phyloP scores from a whole-genome alignment of 495 filamentous ascomycete genomes.

The Trichoderma erinaceum region DNA sequence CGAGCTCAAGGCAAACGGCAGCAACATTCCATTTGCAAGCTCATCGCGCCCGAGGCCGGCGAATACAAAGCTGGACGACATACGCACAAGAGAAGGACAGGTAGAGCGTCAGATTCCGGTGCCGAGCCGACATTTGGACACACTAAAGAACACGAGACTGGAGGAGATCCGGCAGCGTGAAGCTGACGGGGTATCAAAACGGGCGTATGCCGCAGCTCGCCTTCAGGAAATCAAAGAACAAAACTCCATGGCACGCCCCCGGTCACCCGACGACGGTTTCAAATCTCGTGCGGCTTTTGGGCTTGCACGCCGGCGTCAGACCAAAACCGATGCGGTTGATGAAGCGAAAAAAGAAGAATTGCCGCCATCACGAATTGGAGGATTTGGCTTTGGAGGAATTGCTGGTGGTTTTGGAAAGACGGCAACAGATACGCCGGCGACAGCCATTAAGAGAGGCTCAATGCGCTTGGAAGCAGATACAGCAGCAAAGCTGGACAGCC shows the following conservation, averaged over 20 bases:
- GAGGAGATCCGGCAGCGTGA: conserved; percentile 55
- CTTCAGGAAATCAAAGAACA: conserved; percentile 53
- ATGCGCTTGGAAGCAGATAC: conserved; percentile 16
- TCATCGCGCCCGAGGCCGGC: neutral
- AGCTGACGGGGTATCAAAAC: conserved; percentile 51
- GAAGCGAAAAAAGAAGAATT: conserved; percentile 28
- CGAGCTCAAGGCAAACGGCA: conserved; percentile 28
- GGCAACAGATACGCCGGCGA: conserved; percentile 45
- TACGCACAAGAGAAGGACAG: conserved; percentile 47
- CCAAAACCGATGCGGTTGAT: conserved; percentile 18
- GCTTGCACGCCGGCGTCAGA: conserved; percentile 7
- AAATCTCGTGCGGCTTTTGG: neutral
- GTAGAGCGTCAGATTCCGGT: conserved; percentile 24
- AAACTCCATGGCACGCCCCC: conserved; percentile 26
- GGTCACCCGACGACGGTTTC: conserved; percentile 25
- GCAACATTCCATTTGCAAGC: neutral
- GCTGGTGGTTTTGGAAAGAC: conserved; percentile 18
- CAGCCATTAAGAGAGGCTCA: conserved; percentile 36
- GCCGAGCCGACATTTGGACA: conserved; percentile 19
- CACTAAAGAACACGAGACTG: conserved; percentile 32
- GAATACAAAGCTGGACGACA: conserved; percentile 42
- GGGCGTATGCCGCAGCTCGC: conserved; percentile 52
- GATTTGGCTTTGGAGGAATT: neutral
- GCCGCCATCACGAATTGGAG: conserved; percentile 27
- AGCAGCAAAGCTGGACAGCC: conserved; percentile 22